Evolutionary conservation across 2,329 filamentous ascomycete genomes (phyloP).

Genomic region (Scorias spongiosa): DNA sequence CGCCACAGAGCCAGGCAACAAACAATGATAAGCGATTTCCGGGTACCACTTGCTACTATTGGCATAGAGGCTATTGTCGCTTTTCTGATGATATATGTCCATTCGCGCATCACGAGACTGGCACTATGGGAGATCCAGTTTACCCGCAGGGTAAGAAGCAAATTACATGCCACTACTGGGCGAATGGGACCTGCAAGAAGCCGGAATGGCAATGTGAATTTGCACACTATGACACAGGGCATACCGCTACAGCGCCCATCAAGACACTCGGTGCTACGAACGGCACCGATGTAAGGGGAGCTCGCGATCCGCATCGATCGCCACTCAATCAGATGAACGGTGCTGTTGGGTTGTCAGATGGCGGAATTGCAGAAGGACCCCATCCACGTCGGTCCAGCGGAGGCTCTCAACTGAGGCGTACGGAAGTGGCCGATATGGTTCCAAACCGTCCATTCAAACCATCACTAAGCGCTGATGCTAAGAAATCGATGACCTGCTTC

Average conservation of each 20-base stretch:
- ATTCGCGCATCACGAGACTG: conserved; percentile 9
- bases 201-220: conserved; percentile 4
- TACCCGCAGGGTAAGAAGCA: conserved; percentile 3
- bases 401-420: no score
- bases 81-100: conserved; percentile 6
- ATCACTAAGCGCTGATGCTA: not conserved
- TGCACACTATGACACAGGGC: conserved; percentile 10
- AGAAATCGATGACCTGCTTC: conserved; percentile 2
- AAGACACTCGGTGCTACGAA: no score
- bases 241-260: conserved; percentile 2
- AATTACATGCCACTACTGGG: conserved; percentile 12
- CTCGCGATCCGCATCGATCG: no score
- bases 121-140: not conserved
- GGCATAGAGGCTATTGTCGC: conserved; percentile 4
- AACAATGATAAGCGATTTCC: not conserved
- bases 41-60: conserved; percentile 6
- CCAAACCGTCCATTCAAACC: no score
- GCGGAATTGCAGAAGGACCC: no score
- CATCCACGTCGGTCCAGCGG: no score
- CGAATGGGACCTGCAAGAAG: conserved; percentile 3
- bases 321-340: no score
- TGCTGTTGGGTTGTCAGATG: no score
- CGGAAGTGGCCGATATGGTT: no score
- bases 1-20: not conserved
- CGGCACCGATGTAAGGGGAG: no score